These are phyloP conservation scores for Fusarium nygamai DNA, from an alignment of 2,329 filamentous ascomycete genomes.

Conservation along the genomic window DNA sequence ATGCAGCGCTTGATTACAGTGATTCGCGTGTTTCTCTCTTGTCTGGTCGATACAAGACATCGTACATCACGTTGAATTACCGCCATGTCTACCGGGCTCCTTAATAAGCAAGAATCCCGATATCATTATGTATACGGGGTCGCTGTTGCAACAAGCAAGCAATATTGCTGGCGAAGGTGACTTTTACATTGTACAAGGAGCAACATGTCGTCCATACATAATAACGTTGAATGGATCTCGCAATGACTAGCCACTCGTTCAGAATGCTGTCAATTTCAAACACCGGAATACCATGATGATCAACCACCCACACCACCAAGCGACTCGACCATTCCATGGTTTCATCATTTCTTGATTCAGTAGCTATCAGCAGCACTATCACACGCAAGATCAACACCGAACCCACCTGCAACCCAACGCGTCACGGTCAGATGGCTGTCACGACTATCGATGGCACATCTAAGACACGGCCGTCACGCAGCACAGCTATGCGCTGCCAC, in stretches of 20 bases:
- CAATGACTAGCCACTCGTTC: conserved; percentile 14
- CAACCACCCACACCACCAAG: conserved; percentile 33
- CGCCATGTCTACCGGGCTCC: background rate
- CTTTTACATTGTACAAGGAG: background rate
- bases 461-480: conserved; percentile 43
- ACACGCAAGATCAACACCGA: conserved; percentile 25
- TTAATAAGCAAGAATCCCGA: background rate
- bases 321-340: conserved; percentile 35
- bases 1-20: conserved; percentile 15
- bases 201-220: background rate
- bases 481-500: conserved; percentile 35
- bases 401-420: conserved; percentile 25
- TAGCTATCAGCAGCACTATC: conserved; percentile 20
- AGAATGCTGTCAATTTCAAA: conserved; percentile 11
- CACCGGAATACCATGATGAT: conserved; percentile 19
- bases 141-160: conserved; percentile 1
- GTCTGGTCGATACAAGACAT: conserved; percentile 15
- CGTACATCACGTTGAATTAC: conserved; percentile 5
- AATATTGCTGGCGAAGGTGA: background rate
- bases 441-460: conserved; percentile 33
- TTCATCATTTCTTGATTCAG: conserved; percentile 30
- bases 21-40: conserved; percentile 2
- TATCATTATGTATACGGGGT: background rate
- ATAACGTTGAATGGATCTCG: background rate
- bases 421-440: conserved; percentile 28